A percentile compares a stretch with the other conserved stretches of the same genome.
Evolutionary conservation across 2,329 filamentous ascomycete species (phyloP).

Genomic region (Fusarium kyushuense): DNA sequence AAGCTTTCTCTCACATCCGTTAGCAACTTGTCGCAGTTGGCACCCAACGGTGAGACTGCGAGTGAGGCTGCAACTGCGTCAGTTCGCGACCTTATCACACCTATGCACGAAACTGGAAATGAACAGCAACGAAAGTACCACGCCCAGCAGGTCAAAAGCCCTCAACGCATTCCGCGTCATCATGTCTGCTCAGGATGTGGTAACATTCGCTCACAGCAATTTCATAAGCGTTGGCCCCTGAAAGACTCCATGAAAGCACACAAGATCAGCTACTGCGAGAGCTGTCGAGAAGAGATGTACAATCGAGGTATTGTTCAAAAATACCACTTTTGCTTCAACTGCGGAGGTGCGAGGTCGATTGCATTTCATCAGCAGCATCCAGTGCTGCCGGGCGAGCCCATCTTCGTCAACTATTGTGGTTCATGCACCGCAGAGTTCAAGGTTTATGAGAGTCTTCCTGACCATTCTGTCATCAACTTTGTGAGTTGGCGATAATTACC

Average conservation of each 20-base stretch:
- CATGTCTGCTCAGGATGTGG: slow-evolving; percentile 56
- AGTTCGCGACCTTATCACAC: neutral
- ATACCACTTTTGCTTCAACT: slow-evolving; percentile 59
- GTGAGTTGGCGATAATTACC: slow-evolving; percentile 38
- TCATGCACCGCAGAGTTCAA: slow-evolving; percentile 47
- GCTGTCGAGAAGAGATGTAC: slow-evolving; percentile 50
- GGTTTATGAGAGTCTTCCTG: slow-evolving; percentile 40
- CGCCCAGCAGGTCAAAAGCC: slow-evolving; percentile 36
- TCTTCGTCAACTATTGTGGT: slow-evolving; percentile 52
- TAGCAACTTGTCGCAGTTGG: slow-evolving; percentile 11
- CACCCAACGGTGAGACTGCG: neutral
- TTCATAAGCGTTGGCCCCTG: slow-evolving; percentile 53
- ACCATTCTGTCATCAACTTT: slow-evolving; percentile 45
- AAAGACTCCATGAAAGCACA: slow-evolving; percentile 29
- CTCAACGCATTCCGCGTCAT: slow-evolving; percentile 37
- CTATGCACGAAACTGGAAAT: neutral
- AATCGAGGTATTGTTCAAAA: slow-evolving; percentile 38
- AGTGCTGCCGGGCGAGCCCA: slow-evolving; percentile 40
- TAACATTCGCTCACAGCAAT: slow-evolving; percentile 50
- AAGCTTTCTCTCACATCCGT: neutral
- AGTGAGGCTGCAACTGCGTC: neutral
- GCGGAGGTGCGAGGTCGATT: slow-evolving; percentile 56
- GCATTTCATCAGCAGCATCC: slow-evolving; percentile 52
- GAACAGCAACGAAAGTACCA: neutral
- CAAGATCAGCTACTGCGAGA: slow-evolving; percentile 53